Evolutionary conservation across 2,329 filamentous ascomycete genomes (phyloP), one percentile per base, ranked within the genome.

Genomic region (Aspergillus sp.): DNA sequence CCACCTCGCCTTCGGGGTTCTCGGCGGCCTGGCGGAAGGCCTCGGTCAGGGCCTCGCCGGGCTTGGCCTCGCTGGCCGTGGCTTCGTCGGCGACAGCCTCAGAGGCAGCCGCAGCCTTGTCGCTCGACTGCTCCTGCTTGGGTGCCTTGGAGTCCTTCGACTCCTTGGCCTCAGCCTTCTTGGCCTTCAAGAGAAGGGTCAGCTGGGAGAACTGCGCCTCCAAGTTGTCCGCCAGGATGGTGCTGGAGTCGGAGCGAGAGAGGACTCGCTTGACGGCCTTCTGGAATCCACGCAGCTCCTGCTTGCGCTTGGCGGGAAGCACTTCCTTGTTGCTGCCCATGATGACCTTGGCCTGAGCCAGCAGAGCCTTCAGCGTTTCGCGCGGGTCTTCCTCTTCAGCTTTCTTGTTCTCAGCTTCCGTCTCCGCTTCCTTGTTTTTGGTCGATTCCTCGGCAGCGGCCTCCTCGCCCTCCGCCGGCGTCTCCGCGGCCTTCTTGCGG

Each of bases 221-320:
- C 65, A 87, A 73, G 69, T 78, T 77, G 69, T 80, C 75, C 60
- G 75, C 74, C 24, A 78, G 71, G 24, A 81, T 75, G 12, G 74
- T 78, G 61, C 73, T 75, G 39, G 77, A 75, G 18, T 76, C 67
- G 59, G 84, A 80, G 57, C 84, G 82, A 55, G 83, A 80, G 52
- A 94, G 81, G 49, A 89, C 84, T 50, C 83, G 82, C 68, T 85
- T 86, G 50, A 90, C 82, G 26, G 84, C 81, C 67, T 84, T 84
- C 61, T 89, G 81, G 78, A 96, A 90, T n/a, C 83, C 78, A 54
- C 92, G 89, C 56, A 96, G 82, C 56, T 88, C 84, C 71, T 89
- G 86, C 81, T 94, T 95, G 72, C 89, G 86, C 73, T 88, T 89
- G 56, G 85, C 90, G 32, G 84, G 83, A 36, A 92, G 78, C 22